Evolutionary conservation across 495 filamentous ascomycete species (phyloP), one percentile per base, ranked within the genome.

Genomic region (Aspergillus leporis): DNA sequence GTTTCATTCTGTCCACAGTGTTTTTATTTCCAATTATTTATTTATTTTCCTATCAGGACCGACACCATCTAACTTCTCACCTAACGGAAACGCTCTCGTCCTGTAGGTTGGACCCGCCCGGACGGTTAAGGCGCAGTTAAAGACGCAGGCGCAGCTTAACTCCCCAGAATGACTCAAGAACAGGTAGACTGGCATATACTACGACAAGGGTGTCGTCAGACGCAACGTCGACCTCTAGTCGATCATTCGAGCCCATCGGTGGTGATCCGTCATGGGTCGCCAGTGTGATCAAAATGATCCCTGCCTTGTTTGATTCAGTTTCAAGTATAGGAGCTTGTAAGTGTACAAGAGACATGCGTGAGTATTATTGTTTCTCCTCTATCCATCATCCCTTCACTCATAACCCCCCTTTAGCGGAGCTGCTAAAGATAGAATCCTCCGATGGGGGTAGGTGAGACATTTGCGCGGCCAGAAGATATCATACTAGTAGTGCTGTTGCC

Each of bases 71-170:
- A 13, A 38, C 31, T 38, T 45, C 16, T 38, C 8, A 6, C 0
- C 51, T 23, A 34, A 22, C 7, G 4, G 19, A 53, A 53, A 41
- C n/a, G 38, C 32, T 53, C 31, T 53, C 16, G 0, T 16, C 34
- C 32, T 22, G 38, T 53, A 56, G 48, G 53, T 34, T 41, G 23
- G 60, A 62, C 32, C 60, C 60, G 50, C 7, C 12, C 51, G 34
- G 19, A 16, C 46, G 55, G 50, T 58, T 54, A 58, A 41, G 40
- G 22, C 45, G 56, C 16, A 41, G 8, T 12, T 19, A 21, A 14
- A 47, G 28, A 34, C 28, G 25, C 60, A 50, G 55, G 47, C 31
- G 57, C 52, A 47, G 43, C 7, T 47, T 47, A 22, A 8, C 21
- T 4, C 19, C 23, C 18, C 43, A 22, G 21, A 3, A 47, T 47